Base-by-base conservation (phyloP, 768 basidiomycete species). In the Termitomyces sp. region DNA sequence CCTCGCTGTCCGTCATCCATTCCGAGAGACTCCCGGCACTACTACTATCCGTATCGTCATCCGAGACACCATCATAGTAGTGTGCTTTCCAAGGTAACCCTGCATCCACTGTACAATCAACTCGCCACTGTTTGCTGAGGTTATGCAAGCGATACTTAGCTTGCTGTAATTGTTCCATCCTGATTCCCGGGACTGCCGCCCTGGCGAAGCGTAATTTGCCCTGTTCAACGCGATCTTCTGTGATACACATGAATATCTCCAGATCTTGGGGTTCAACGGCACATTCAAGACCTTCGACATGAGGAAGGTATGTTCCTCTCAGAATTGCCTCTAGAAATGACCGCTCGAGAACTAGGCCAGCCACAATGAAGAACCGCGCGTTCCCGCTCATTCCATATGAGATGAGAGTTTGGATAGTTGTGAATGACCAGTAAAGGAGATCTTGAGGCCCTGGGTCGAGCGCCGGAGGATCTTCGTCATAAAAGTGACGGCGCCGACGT, bases 401-500 rank as follows among this genome's bases (percentile, higher is more conserved):
- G 20, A 57, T n/a, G 11, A 57, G 48, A 37, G 27, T 22, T 20
- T 50, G 57, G 31, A 42, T 15, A 16, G 18, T 6, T 6, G 39
- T 44, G 34, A 53, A 27, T 24, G 58, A 22, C 37, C 41, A 42
- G 41, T 57, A 54, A 15, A 58, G 42, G 1, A 58, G 36, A 37
- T 58, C 52, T 8, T 36, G 44, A 24, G 58, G 58, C 12, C 58
- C 58, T n/a, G 36, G 42, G 24, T 58, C 58, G 13, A 52, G 27
- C 22, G 57, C 50, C 2, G 41, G 39, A 13, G 44, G 50, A 6
- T 42, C 37, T 18, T 58, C 58, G 18, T 18, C n/a, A 30, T 53
- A 58, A 13, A 53, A 58, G n/a, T 37, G 33, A 39, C 58, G 58
- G 15, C 58, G 58, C 15, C 58, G 58, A 27, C 58, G 58, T 27